phyloP scores from a whole-genome alignment of 306 rosid genomes.

The Cucumis sativus region Cucumber_9930_V3 NC_026658.2:23355501-23356000 shows the following conservation, averaged over 20 bases:
- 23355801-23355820: slow-evolving; percentile 76
- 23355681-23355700: neutral
- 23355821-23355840: slow-evolving; percentile 98
- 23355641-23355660: neutral
- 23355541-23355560: slow-evolving; percentile 83
- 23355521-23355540: slow-evolving; percentile 78
- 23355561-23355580: slow-evolving; percentile 70
- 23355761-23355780: neutral
- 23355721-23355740: neutral
- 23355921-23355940: slow-evolving; percentile 94
- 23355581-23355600: slow-evolving; percentile 81
- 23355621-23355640: neutral
- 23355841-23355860: slow-evolving; percentile 84
- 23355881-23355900: slow-evolving; percentile 93
- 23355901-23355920: slow-evolving; percentile 86
- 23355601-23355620: slow-evolving; percentile 45
- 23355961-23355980: slow-evolving; percentile 91
- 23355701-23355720: neutral
- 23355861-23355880: slow-evolving; percentile 90
- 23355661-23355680: neutral
- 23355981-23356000: slow-evolving; percentile 32
- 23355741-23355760: neutral
- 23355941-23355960: slow-evolving; percentile 84
- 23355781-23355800: neutral
- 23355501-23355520: slow-evolving; percentile 73